These are phyloP conservation scores for Cytospora paraplurivora DNA, from an alignment of 2,329 filamentous ascomycete species.

Conservation along the genomic window DNA sequence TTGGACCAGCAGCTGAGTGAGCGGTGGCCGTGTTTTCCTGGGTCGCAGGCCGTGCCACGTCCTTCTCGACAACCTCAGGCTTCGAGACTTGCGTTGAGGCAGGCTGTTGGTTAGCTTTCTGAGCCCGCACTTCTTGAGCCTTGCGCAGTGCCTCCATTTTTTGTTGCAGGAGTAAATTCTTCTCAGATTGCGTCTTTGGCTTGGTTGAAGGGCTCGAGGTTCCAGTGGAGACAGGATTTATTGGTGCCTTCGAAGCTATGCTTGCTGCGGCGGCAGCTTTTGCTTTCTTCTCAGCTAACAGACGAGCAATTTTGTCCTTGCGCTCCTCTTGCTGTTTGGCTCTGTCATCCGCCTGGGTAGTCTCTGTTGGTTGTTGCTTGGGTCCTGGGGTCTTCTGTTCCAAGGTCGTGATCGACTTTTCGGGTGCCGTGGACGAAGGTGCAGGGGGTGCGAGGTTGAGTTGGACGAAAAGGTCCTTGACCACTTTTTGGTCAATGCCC, in stretches of 20 bases:
- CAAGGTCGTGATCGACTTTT: neutral
- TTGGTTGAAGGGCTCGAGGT: constrained; percentile 26
- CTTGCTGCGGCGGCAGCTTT: constrained; percentile 43
- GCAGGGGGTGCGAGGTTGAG: constrained; percentile 58
- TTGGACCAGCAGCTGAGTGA: constrained; percentile 10
- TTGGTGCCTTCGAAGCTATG: constrained; percentile 25
- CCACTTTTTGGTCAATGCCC: constrained; percentile 65
- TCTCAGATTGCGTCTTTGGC: constrained; percentile 63
- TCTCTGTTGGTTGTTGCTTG: constrained; percentile 4
- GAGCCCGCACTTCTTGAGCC: constrained; percentile 49
- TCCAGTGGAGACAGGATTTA: constrained; percentile 14
- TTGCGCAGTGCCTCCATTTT: constrained; percentile 75
- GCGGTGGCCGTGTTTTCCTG: constrained; percentile 7
- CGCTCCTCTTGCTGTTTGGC: constrained; percentile 59
- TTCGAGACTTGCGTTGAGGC: constrained; percentile 17
- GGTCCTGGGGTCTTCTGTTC: constrained; percentile 6
- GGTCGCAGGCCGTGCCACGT: neutral
- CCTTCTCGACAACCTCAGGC: constrained; percentile 3
- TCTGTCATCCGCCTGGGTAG: constrained; percentile 26
- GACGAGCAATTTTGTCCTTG: constrained; percentile 74
- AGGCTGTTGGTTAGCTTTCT: constrained; percentile 38
- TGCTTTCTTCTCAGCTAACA: constrained; percentile 71
- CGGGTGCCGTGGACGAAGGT: constrained; percentile 3
- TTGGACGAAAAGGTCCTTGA: constrained; percentile 68
- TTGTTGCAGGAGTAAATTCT: constrained; percentile 71